Conservation (phyloP, 148 eudicot species). For the Oxyria digyna region DNA sequence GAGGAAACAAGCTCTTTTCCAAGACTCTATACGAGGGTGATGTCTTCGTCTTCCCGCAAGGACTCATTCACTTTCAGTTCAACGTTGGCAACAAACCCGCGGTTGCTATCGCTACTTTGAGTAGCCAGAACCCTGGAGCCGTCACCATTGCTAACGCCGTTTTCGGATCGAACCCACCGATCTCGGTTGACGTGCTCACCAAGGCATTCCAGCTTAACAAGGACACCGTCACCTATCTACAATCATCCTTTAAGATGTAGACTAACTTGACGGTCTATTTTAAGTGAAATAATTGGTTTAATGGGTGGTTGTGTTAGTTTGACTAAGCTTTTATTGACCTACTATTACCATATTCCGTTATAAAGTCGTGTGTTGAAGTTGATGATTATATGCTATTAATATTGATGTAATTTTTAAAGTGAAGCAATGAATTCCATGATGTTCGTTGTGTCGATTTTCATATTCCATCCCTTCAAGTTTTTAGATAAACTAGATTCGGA, state of each 20-base stretch:
- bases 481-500: too few relatives aligned
- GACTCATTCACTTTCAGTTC: slow-evolving; percentile 3
- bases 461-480: too few relatives aligned
- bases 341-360: too few relatives aligned
- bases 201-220: slow-evolving; percentile 4
- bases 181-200: slow-evolving; percentile 1
- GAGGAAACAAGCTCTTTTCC: slow-evolving; percentile 13
- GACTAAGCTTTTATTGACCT: too few relatives aligned
- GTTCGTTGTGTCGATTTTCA: too few relatives aligned
- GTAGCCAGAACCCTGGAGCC: background rate
- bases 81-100: background rate
- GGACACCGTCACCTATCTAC: background rate
- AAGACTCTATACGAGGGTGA: slow-evolving; percentile 18
- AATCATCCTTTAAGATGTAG: background rate
- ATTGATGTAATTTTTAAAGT: too few relatives aligned
- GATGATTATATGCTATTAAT: too few relatives aligned
- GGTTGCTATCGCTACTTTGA: background rate
- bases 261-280: background rate
- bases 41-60: slow-evolving; percentile 18
- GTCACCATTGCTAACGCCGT: background rate
- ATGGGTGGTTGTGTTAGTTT: too few relatives aligned
- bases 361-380: too few relatives aligned
- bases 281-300: too few relatives aligned
- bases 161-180: background rate
- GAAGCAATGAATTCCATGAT: too few relatives aligned